A percentile compares a stretch with the other conserved stretches of the same genome.
These are phyloP conservation scores for Myriosclerotinia curreyana DNA, from an alignment of 2,329 filamentous ascomycete genomes.

Conservation along the genomic window DNA sequence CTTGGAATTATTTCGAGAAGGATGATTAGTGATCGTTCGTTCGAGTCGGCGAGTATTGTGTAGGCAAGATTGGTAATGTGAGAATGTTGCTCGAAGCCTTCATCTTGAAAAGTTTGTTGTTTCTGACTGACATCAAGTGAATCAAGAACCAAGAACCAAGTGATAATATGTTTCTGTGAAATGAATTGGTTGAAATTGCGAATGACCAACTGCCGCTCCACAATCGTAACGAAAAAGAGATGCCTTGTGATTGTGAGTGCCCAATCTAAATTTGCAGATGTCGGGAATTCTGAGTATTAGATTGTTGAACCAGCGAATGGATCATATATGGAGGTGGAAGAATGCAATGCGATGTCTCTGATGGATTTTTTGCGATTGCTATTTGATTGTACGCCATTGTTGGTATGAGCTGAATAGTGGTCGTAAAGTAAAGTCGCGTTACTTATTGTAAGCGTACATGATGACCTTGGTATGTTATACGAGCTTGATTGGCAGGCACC, in stretches of 20 bases:
- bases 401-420: neutral
- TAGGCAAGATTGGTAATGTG: neutral
- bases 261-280: neutral
- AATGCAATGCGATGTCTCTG: neutral
- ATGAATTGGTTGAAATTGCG: neutral
- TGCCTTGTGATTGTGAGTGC: neutral
- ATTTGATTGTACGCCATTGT: slow-evolving; percentile 11
- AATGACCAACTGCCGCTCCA: neutral
- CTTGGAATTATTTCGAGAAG: neutral
- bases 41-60: neutral
- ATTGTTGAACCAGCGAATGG: neutral
- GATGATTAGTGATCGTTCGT: neutral
- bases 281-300: neutral
- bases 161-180: neutral
- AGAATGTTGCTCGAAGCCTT: neutral
- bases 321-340: neutral
- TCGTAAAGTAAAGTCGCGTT: neutral
- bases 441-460: neutral
- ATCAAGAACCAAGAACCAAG: neutral
- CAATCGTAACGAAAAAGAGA: neutral
- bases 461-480: neutral
- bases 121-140: neutral
- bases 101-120: neutral
- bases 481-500: neutral
- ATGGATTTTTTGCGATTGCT: neutral